phyloP scores from a whole-genome alignment of 2,329 filamentous ascomycete genomes.

The Ambrosiella beaveri region DNA sequence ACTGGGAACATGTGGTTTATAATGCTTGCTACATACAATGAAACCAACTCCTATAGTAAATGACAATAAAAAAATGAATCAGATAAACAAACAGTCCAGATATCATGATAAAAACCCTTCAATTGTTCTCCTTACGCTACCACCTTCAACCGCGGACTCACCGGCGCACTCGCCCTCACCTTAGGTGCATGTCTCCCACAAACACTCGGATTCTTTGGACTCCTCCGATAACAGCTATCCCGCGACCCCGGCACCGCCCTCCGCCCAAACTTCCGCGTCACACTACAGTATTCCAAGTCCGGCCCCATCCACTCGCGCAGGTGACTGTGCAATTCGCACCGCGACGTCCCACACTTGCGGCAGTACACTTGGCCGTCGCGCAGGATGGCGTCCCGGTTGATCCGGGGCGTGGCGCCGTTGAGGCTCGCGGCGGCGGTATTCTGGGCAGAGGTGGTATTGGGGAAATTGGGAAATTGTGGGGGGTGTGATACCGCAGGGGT shows the following conservation, averaged over 20 bases:
- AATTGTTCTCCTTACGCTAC: background rate
- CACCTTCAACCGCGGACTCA: conserved; percentile 4
- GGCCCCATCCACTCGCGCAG: conserved; percentile 42
- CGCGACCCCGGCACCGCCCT: conserved; percentile 29
- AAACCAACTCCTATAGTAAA: no score
- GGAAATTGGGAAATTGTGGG: conserved; percentile 7
- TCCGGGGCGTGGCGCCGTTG: conserved; percentile 11
- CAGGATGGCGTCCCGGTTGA: conserved; percentile 29
- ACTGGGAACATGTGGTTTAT: no score
- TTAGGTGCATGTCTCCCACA: conserved; percentile 35
- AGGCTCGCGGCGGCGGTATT: conserved; percentile 2
- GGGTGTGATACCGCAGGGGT: conserved; percentile 3
- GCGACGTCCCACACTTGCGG: conserved; percentile 41
- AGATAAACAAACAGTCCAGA: background rate
- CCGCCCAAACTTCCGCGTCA: conserved; percentile 38
- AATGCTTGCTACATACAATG: no score
- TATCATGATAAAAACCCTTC: no score
- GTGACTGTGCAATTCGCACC: conserved; percentile 47
- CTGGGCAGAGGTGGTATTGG: conserved; percentile 1
- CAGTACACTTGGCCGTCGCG: conserved; percentile 44
- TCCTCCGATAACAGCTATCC: conserved; percentile 40
- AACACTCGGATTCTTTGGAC: conserved; percentile 38
- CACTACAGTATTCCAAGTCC: conserved; percentile 40
- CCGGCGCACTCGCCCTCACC: conserved; percentile 9
- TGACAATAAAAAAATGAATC: background rate